A percentile compares a stretch with the other conserved stretches of the same genome.
phyloP scores from a whole-genome alignment of 306 rosid genomes.

The Sophora flavescens region DNA sequence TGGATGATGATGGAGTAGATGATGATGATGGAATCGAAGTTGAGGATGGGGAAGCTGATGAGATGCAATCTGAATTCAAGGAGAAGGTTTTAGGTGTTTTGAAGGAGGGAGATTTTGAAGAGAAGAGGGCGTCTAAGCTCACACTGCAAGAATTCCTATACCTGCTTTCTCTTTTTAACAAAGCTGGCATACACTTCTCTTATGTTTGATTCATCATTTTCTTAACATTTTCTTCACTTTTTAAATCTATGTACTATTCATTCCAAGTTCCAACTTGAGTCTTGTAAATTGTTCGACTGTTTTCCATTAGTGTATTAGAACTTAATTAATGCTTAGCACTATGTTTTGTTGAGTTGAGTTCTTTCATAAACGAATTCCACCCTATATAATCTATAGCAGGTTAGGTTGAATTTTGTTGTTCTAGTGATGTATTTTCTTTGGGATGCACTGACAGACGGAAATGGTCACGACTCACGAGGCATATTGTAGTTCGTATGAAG shows the following conservation, averaged over 20 bases:
- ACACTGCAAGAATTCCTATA: slow-evolving; percentile 77
- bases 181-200: slow-evolving; percentile 81
- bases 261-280: background rate
- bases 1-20: too few relatives aligned
- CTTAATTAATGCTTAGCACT: too few relatives aligned
- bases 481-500: too few relatives aligned
- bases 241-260: background rate
- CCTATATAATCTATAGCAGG: background rate
- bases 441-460: background rate
- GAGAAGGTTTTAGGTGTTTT: slow-evolving; percentile 72
- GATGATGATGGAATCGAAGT: slow-evolving; percentile 74
- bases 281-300: background rate
- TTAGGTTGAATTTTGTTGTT: background rate
- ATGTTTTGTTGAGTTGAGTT: background rate
- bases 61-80: slow-evolving; percentile 81
- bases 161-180: slow-evolving; percentile 80
- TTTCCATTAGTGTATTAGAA: background rate
- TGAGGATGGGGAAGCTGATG: slow-evolving; percentile 65
- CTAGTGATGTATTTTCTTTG: background rate
- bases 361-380: background rate
- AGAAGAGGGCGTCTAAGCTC: slow-evolving; percentile 88
- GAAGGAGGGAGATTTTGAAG: slow-evolving; percentile 86
- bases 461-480: too few relatives aligned
- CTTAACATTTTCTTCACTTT: background rate
- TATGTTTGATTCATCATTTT: slow-evolving; percentile 39